Conservation (phyloP, 768 basidiomycete species). For the Austroboletus festivus region DNA sequence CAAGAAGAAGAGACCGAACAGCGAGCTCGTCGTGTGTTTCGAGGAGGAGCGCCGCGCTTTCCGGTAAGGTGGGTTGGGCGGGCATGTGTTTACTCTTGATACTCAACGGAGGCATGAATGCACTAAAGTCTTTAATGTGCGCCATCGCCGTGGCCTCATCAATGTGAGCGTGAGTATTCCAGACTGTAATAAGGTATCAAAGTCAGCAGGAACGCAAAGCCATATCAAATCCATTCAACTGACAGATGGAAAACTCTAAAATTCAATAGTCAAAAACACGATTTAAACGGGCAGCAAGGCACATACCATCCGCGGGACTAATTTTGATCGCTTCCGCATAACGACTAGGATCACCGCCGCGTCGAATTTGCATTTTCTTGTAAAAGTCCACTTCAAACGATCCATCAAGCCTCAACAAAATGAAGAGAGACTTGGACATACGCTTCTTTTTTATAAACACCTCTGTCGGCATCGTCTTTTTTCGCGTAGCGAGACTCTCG, state of each 20-base stretch:
- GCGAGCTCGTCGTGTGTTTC: slow-evolving; percentile 73
- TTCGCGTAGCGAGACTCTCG: slow-evolving; percentile 53
- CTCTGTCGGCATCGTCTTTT: slow-evolving; percentile 71
- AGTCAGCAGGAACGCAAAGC: background rate
- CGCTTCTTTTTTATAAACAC: slow-evolving; percentile 75
- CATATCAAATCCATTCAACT: slow-evolving; percentile 23
- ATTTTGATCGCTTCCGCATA: slow-evolving; percentile 60
- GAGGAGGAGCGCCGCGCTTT: slow-evolving; percentile 36
- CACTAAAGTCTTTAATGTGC: slow-evolving; percentile 54
- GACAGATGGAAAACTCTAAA: slow-evolving; percentile 69
- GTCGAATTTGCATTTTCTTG: slow-evolving; percentile 58
- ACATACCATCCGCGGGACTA: slow-evolving; percentile 66
- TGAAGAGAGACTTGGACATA: slow-evolving; percentile 33
- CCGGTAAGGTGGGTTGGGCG: background rate
- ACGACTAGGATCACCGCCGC: slow-evolving; percentile 48
- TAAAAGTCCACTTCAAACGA: slow-evolving; percentile 62
- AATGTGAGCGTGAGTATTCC: slow-evolving; percentile 74
- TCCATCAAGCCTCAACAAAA: background rate
- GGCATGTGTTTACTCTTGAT: slow-evolving; percentile 32
- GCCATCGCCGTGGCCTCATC: slow-evolving; percentile 48
- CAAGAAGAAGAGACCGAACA: slow-evolving; percentile 64
- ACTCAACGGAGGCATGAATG: slow-evolving; percentile 44
- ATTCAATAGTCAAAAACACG: slow-evolving; percentile 1
- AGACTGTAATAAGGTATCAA: slow-evolving; percentile 44
- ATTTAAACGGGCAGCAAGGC: background rate